Conservation (phyloP, 2,329 filamentous ascomycete species). For the Penicillium fuscoglaucum region DNA sequence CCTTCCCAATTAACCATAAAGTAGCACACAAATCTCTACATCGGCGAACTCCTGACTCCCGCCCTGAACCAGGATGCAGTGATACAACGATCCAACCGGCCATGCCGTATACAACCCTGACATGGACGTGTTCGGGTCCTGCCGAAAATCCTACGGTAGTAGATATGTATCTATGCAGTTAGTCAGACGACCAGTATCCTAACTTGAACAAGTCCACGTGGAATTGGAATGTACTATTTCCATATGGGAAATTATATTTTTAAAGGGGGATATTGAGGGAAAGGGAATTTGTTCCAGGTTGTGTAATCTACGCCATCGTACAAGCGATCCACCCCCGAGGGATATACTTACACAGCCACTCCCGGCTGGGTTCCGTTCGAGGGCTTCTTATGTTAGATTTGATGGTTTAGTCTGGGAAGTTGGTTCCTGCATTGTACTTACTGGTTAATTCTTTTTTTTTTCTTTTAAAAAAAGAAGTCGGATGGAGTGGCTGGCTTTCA, state of each 20-base stretch:
- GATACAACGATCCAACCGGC: not conserved
- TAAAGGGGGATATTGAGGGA: not conserved
- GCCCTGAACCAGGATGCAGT: not conserved
- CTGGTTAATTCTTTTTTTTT: not conserved
- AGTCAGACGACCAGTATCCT: not conserved
- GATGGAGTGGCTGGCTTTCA: too few species aligned
- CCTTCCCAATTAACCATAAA: not conserved
- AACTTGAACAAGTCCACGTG: not conserved
- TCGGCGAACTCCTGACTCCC: not conserved
- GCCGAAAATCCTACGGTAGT: not conserved
- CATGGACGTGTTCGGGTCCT: not conserved
- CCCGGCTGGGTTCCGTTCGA: not conserved
- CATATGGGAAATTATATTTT: not conserved
- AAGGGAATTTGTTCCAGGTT: not conserved
- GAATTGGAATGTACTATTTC: not conserved
- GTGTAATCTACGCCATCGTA: constrained; percentile 1
- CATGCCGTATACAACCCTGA: not conserved
- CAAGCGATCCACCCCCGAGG: not conserved
- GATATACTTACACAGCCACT: not conserved
- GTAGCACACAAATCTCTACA: not conserved
- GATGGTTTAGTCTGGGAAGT: not conserved
- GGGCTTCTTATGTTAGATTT: not conserved
- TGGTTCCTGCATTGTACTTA: not conserved
- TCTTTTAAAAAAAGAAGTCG: too few species aligned
- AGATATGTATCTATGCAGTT: not conserved